Base-by-base conservation (phyloP, 1,284 basidiomycete genomes). In the Microbotryomycetes sp. region DNA sequence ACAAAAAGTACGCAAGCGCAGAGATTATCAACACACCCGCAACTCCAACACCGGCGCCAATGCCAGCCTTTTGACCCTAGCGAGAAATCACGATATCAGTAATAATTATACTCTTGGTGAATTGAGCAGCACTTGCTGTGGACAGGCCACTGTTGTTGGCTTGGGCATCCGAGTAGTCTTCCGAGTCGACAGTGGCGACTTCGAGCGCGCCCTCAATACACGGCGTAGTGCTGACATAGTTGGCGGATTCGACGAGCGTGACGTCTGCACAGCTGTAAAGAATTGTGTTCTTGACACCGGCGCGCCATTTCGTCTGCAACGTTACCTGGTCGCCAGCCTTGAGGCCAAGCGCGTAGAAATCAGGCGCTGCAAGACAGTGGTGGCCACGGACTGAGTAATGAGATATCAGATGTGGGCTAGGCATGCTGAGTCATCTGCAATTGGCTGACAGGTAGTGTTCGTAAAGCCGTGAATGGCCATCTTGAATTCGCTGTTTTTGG, bases 221-320 rank as follows among this genome's bases (percentile, higher is more conserved):
- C 18, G 28, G 28, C 23, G 45, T 28, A 18, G 53, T 28, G 16
- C 45, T 28, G 41, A 54, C 41, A 6, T 18, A 45, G n/a, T 26
- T n/a, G 15, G 35, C 30, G 7, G 35, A 9, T 4, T 23, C 49
- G 41, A 54, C 53, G 18, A 54, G 45, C 16, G 45, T 46, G 16
- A 54, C 28, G 45, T 54, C 53, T 30, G 53, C 53, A 27, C 53
- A 54, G 35, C 45, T 27, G 53, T 54, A 54, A 13, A 54, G 27
- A 5, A 27, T 28, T 18, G 2, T 26, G 35, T 51, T 26, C 23
- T 23, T 28, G 24, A 28, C 49, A 29, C 53, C 53, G 1, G 53
- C 45, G 35, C 45, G 41, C 2, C 23, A 45, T 5, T 27, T 30
- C 6, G 45, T 45, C 53, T 54, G 53, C 5, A 54, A 29, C 1